Conservation (phyloP, 805 yeast genomes). For the Myxozyma neotropica region DNA sequence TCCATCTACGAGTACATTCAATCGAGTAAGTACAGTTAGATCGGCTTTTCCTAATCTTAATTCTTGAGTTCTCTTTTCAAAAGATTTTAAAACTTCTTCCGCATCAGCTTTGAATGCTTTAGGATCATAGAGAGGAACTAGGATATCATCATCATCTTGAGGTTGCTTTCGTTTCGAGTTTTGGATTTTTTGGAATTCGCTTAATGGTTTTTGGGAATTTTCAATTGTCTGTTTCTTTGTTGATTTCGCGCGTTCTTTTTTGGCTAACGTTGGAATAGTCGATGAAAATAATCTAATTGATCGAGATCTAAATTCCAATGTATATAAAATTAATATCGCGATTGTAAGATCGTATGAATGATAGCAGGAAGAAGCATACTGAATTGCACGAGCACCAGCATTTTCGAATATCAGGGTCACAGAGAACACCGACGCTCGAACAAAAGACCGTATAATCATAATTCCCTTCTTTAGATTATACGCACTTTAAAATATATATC, state of each 20-base stretch:
- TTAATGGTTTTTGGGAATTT: no score
- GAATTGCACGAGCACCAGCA: background rate
- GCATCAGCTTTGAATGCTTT: conserved; percentile 50
- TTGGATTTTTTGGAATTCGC: background rate
- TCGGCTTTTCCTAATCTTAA: conserved; percentile 70
- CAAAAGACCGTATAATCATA: background rate
- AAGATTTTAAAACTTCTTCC: conserved; percentile 53
- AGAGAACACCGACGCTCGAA: no score
- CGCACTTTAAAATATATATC: no score
- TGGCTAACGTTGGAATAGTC: no score
- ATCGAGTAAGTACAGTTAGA: conserved; percentile 63
- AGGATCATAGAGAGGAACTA: conserved; percentile 37
- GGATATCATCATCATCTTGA: background rate
- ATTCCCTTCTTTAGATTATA: no score
- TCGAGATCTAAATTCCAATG: no score
- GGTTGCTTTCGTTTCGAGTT: background rate
- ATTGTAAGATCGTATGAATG: no score
- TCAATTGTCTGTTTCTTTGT: no score
- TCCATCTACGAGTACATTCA: conserved; percentile 46
- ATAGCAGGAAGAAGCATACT: no score
- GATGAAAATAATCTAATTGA: no score
- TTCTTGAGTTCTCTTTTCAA: conserved; percentile 60
- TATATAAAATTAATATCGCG: no score
- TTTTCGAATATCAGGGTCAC: background rate
- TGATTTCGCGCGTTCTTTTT: no score